A percentile compares a stretch with the other conserved stretches of the same genome.
Evolutionary conservation across 2,329 filamentous ascomycete species (phyloP).

Genomic region (Ceratocystis huliohia): DNA sequence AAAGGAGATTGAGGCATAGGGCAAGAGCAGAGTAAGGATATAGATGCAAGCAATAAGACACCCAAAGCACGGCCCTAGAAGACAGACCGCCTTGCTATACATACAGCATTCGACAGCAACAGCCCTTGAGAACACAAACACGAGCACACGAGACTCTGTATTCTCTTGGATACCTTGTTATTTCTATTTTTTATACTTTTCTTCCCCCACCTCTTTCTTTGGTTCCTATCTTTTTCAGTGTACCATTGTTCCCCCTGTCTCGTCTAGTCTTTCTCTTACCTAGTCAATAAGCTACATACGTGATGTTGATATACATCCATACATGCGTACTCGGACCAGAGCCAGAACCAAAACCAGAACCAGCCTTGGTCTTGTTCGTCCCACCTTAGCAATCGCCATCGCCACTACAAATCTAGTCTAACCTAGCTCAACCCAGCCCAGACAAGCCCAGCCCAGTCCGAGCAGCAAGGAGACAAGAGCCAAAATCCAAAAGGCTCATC

Average conservation of each 20-base stretch:
- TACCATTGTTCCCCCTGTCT: not conserved
- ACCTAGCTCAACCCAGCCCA: too few species aligned
- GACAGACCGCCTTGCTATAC: not conserved
- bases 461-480: too few species aligned
- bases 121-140: not conserved
- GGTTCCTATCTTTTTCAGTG: too few species aligned
- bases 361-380: too few species aligned
- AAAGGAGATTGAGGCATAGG: not conserved
- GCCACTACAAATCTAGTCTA: too few species aligned
- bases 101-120: not conserved
- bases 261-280: not conserved
- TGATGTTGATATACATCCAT: too few species aligned
- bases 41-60: not conserved
- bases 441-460: too few species aligned
- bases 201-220: not conserved
- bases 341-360: too few species aligned
- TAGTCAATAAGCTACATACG: not conserved
- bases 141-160: not conserved
- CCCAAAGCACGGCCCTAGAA: not conserved
- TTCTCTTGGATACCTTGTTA: not conserved
- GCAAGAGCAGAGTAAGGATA: not conserved
- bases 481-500: not conserved
- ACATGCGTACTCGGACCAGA: too few species aligned
- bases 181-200: not conserved
- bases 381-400: too few species aligned